Percentiles rank a stretch among this genome's conserved stretches.
phyloP scores from a whole-genome alignment of 176 grass and related monocot genomes.

The Otatea glauca region DNA sequence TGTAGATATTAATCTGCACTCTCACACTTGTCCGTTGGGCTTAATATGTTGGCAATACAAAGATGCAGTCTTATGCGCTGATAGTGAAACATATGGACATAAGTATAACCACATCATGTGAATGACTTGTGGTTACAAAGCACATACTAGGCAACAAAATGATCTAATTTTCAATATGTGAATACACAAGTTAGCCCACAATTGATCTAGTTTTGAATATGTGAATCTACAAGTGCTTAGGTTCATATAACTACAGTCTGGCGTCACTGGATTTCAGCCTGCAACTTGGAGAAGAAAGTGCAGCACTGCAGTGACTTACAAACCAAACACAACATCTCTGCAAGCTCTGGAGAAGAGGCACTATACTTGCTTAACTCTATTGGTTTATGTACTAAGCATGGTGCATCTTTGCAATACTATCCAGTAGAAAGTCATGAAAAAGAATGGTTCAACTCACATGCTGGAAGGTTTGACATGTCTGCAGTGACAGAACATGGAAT shows the following conservation, averaged over 20 bases:
- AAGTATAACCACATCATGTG: background rate
- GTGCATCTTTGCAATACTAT: background rate
- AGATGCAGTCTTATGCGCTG: background rate
- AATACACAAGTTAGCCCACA: background rate
- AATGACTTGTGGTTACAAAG: background rate
- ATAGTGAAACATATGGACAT: background rate
- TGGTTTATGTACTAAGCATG: background rate
- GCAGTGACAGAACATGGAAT: conserved; percentile 81
- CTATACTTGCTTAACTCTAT: background rate
- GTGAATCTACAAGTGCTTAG: background rate
- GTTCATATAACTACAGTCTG: background rate
- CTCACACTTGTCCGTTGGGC: background rate
- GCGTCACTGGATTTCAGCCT: background rate
- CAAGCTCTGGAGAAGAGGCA: conserved; percentile 14
- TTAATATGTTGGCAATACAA: background rate
- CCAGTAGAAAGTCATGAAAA: conserved; percentile 9
- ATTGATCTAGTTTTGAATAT: conserved; percentile 26
- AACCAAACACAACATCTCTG: conserved; percentile 16
- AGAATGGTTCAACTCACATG: conserved; percentile 66
- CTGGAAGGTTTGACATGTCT: conserved; percentile 85
- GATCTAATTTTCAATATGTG: background rate
- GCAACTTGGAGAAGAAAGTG: background rate
- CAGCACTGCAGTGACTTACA: background rate
- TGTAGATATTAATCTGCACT: background rate
- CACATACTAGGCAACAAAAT: background rate